These are phyloP conservation scores for Fraxinus velutina DNA, from an alignment of 305 asterid species.

Conservation along the genomic window DNA sequence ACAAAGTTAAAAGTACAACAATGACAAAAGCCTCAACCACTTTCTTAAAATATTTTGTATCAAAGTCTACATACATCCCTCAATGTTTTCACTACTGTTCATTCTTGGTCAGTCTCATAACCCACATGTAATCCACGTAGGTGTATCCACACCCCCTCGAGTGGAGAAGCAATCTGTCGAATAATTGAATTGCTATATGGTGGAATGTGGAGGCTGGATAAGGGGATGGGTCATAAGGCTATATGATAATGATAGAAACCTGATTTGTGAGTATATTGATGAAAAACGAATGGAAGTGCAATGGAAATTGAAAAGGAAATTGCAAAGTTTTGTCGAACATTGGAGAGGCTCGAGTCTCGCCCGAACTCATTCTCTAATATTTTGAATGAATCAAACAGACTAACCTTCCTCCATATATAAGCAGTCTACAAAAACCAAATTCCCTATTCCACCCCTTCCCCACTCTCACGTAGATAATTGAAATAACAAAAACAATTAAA, in stretches of 20 bases:
- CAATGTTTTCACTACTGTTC: not conserved
- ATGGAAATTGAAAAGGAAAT: no score
- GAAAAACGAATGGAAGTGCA: not conserved
- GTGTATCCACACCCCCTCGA: not conserved
- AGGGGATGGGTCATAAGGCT: not conserved
- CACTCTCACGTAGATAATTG: not conserved
- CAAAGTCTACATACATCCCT: not conserved
- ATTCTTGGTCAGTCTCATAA: not conserved
- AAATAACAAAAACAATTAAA: not conserved
- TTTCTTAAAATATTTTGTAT: not conserved
- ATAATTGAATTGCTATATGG: not conserved
- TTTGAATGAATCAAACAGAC: not conserved
- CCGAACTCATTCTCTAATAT: not conserved
- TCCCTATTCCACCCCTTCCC: not conserved
- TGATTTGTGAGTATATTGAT: not conserved
- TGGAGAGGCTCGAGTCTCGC: not conserved
- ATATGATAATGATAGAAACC: not conserved
- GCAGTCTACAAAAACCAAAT: not conserved
- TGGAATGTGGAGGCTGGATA: not conserved
- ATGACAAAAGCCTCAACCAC: not conserved
- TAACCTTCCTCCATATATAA: not conserved
- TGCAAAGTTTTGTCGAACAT: not conserved
- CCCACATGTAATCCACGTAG: not conserved
- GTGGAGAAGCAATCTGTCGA: not conserved
- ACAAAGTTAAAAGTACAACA: not conserved